Percentiles rank a stretch among this genome's conserved stretches.
Evolutionary conservation across 129 eudicot genomes (phyloP).

Genomic region (Gnaphalium uliginosum): DNA sequence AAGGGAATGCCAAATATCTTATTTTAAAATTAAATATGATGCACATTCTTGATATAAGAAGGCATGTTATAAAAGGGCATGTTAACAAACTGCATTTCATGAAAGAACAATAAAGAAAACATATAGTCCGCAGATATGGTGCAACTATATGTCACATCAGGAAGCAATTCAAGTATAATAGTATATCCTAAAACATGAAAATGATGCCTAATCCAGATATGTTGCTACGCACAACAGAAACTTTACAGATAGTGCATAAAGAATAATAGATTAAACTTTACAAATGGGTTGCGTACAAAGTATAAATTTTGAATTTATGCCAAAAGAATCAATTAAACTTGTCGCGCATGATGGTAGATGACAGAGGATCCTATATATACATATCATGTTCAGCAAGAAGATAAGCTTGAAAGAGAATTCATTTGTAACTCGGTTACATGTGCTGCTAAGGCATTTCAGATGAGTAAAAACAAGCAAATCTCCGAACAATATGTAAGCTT

Average conservation of each 20-base stretch:
- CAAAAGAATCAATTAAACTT: neutral
- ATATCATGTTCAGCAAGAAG: conserved; percentile 1
- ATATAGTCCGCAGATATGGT: conserved; percentile 1
- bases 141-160: conserved; percentile 21
- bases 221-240: neutral
- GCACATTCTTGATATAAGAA: neutral
- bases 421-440: neutral
- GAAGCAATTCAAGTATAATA: conserved; percentile 17
- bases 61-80: neutral
- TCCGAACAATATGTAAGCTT: neutral
- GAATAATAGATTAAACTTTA: neutral
- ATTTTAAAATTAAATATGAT: neutral
- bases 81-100: neutral
- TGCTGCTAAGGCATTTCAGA: conserved; percentile 1
- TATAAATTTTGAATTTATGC: neutral
- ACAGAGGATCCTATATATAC: neutral
- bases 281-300: neutral
- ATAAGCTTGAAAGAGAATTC: neutral
- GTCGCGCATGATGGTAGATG: neutral
- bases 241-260: neutral
- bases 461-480: neutral
- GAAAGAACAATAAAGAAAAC: neutral
- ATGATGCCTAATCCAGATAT: neutral
- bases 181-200: conserved; percentile 3
- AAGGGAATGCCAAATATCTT: conserved; percentile 7